phyloP scores from a whole-genome alignment of 495 filamentous ascomycete species.

The Talaromyces thailandensis region DNA sequence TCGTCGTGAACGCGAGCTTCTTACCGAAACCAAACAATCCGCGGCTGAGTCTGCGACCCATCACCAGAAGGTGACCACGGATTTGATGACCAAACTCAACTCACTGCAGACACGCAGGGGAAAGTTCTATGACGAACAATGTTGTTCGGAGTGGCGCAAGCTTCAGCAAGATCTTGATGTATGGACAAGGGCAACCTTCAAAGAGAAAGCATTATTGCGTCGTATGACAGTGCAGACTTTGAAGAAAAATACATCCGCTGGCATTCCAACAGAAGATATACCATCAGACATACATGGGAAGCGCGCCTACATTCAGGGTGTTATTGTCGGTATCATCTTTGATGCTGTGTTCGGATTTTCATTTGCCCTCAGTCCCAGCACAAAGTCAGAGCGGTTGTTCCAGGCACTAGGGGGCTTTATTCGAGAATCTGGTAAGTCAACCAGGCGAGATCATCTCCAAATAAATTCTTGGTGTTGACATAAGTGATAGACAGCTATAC shows the following conservation, averaged over 20 bases:
- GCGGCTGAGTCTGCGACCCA: neutral
- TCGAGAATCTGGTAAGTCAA: neutral
- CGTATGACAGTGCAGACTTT: neutral
- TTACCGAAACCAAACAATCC: neutral
- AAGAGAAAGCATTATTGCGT: neutral
- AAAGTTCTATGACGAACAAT: neutral
- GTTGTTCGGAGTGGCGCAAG: neutral
- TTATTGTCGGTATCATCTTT: neutral
- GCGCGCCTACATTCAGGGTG: neutral
- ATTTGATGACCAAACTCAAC: neutral
- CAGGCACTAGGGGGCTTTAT: neutral
- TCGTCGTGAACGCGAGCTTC: neutral
- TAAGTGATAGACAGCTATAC: slow-evolving; percentile 4
- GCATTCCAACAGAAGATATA: neutral
- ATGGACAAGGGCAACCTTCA: neutral
- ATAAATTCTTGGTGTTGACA: neutral
- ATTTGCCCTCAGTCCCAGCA: neutral
- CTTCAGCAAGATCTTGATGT: neutral
- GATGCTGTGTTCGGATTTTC: neutral
- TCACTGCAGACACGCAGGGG: neutral
- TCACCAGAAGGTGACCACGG: neutral
- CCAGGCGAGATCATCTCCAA: neutral
- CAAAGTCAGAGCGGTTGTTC: neutral
- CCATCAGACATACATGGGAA: neutral
- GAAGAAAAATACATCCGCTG: neutral